These are phyloP conservation scores for Penicillium sp. DNA, from an alignment of 2,329 filamentous ascomycete genomes.

Conservation along the genomic window DNA sequence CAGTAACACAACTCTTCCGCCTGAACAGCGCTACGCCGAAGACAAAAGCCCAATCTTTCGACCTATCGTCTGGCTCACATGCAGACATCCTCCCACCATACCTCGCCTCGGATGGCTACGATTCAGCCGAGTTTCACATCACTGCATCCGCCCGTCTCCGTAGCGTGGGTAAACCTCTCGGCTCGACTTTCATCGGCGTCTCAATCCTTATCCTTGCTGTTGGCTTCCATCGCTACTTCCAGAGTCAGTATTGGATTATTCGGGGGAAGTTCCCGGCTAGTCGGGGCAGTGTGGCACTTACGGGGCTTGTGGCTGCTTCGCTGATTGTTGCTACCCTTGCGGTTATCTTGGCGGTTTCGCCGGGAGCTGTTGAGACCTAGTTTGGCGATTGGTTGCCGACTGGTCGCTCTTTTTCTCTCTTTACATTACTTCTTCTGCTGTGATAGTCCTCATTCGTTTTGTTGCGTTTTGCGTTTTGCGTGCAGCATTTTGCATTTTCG, in stretches of 20 bases:
- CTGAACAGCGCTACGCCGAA: constrained; percentile 47
- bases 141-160: constrained; percentile 32
- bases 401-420: not conserved
- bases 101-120: constrained; percentile 13
- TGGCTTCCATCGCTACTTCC: constrained; percentile 59
- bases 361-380: constrained; percentile 30
- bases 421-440: not conserved
- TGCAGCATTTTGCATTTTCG: not conserved
- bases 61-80: not conserved
- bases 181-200: constrained; percentile 56
- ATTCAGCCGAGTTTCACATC: constrained; percentile 13
- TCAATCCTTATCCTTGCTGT: constrained; percentile 53
- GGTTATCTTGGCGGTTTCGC: constrained; percentile 51
- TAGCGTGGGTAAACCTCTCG: constrained; percentile 52
- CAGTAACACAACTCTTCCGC: constrained; percentile 58
- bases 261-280: constrained; percentile 58
- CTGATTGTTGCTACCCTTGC: constrained; percentile 53
- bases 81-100: constrained; percentile 13
- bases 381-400: not conserved
- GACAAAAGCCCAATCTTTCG: constrained; percentile 1
- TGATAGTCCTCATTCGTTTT: not conserved
- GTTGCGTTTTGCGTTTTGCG: constrained; percentile 1
- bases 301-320: constrained; percentile 47
- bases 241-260: constrained; percentile 59
- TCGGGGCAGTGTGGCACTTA: constrained; percentile 53